phyloP scores from a whole-genome alignment of 164 flowering plant species.

The Aristolochia contorta region DNA sequence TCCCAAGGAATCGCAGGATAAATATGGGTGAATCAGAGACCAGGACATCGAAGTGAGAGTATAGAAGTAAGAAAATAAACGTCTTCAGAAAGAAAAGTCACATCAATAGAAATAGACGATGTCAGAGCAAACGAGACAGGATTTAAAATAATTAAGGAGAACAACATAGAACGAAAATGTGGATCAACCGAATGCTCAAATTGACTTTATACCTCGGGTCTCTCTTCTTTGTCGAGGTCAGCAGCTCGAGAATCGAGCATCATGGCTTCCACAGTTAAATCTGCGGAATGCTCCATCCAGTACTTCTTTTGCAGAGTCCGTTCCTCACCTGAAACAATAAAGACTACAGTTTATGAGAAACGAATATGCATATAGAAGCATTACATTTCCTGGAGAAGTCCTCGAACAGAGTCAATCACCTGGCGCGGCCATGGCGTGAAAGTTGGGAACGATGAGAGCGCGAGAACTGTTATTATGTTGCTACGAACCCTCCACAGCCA shows the following conservation, averaged over 20 bases:
- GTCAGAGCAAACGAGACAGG: too few relatives aligned
- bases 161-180: background rate
- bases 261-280: slow-evolving; percentile 84
- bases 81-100: background rate
- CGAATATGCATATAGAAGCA: background rate
- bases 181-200: background rate
- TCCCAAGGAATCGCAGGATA: too few relatives aligned
- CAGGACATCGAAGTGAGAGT: too few relatives aligned
- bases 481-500: slow-evolving; percentile 68
- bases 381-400: background rate
- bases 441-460: background rate
- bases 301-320: slow-evolving; percentile 70
- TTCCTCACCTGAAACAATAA: slow-evolving; percentile 27
- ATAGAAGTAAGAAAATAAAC: background rate
- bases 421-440: slow-evolving; percentile 3
- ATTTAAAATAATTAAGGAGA: background rate
- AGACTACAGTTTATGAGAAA: background rate
- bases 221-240: slow-evolving; percentile 95
- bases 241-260: slow-evolving; percentile 94
- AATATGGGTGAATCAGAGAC: too few relatives aligned
- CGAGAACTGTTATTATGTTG: background rate
- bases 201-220: slow-evolving; percentile 54
- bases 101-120: background rate
- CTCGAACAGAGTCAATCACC: background rate
- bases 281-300: slow-evolving; percentile 77